Percentiles rank a stretch among this genome's conserved stretches.
Evolutionary conservation across 768 basidiomycete genomes (phyloP).

Genomic region (Phanerochaete carnosa): DNA sequence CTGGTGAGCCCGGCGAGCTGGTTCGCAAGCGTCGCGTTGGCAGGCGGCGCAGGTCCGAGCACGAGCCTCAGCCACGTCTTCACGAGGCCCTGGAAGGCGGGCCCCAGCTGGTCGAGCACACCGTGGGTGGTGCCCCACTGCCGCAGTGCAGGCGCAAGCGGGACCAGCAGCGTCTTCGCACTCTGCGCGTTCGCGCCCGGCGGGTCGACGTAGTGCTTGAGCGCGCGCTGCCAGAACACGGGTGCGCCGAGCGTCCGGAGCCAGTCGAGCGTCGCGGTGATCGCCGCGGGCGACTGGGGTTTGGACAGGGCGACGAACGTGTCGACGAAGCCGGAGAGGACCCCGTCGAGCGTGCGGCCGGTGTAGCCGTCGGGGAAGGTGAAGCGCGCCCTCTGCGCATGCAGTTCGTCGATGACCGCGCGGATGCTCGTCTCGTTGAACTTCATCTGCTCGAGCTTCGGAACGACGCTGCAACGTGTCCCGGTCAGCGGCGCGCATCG

Average conservation of each 20-base stretch:
- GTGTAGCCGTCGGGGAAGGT: not conserved
- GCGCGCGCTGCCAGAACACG: not conserved
- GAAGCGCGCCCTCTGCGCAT: not conserved
- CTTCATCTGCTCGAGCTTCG: not conserved
- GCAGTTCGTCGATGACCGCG: not conserved
- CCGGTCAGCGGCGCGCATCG: not conserved
- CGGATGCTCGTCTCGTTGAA: not conserved
- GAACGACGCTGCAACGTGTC: not conserved
- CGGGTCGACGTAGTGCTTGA: not conserved
- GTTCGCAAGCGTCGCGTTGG: not conserved
- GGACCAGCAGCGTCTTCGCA: conserved; percentile 10
- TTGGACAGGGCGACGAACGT: not conserved
- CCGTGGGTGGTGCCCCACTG: conserved; percentile 5
- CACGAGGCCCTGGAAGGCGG: conserved; percentile 10
- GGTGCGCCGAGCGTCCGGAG: not conserved
- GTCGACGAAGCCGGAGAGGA: not conserved
- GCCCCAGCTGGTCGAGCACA: not conserved
- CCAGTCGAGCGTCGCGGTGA: not conserved
- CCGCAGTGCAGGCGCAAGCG: conserved; percentile 11
- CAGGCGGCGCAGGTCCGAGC: conserved; percentile 9
- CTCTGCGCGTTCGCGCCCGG: not conserved
- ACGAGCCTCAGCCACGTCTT: conserved; percentile 12
- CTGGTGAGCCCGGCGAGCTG: not conserved
- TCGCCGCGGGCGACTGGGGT: not conserved
- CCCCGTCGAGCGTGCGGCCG: not conserved